Percentiles rank a stretch among this genome's conserved stretches.
phyloP scores from a whole-genome alignment of 1,139 yeast genomes.

The Magnusiomyces sp. region DNA sequence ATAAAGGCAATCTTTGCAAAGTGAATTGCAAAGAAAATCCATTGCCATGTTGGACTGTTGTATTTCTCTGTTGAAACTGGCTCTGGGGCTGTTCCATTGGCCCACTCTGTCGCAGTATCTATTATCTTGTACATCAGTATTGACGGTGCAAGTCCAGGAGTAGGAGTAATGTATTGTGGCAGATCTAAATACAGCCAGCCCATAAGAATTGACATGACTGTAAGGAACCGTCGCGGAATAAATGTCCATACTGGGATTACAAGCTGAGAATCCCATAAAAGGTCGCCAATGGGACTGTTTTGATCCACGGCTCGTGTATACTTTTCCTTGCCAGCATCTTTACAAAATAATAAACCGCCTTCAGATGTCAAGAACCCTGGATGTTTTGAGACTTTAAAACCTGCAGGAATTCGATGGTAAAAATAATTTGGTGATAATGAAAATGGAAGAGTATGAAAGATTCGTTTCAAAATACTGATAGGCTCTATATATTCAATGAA shows the following conservation, averaged over 20 bases:
- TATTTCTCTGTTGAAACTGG: conserved; percentile 33
- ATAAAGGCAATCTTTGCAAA: conserved; percentile 50
- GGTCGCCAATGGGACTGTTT: conserved; percentile 38
- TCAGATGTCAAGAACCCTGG: conserved; percentile 84
- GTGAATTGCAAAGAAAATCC: conserved; percentile 65
- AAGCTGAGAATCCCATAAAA: conserved; percentile 85
- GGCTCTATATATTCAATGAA: too few species aligned
- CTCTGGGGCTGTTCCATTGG: conserved; percentile 16
- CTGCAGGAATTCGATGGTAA: conserved; percentile 54
- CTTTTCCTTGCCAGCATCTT: conserved; percentile 44
- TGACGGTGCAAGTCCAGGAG: conserved; percentile 86
- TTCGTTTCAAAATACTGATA: too few species aligned
- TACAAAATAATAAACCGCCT: conserved; percentile 67
- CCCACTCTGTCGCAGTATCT: conserved; percentile 17
- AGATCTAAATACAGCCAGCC: conserved; percentile 87
- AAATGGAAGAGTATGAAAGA: conserved; percentile 62
- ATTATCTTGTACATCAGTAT: conserved; percentile 41
- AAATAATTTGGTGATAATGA: conserved; percentile 74
- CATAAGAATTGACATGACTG: conserved; percentile 40
- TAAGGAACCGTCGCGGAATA: conserved; percentile 42
- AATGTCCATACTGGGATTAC: conserved; percentile 72
- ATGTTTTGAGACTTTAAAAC: conserved; percentile 56
- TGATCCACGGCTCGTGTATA: conserved; percentile 39
- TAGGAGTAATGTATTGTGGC: conserved; percentile 82
- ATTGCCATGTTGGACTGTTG: conserved; percentile 48